Evolutionary conservation across 768 basidiomycete genomes (phyloP), one percentile per base, ranked within the genome.

Genomic region (Amanita exitialis): DNA sequence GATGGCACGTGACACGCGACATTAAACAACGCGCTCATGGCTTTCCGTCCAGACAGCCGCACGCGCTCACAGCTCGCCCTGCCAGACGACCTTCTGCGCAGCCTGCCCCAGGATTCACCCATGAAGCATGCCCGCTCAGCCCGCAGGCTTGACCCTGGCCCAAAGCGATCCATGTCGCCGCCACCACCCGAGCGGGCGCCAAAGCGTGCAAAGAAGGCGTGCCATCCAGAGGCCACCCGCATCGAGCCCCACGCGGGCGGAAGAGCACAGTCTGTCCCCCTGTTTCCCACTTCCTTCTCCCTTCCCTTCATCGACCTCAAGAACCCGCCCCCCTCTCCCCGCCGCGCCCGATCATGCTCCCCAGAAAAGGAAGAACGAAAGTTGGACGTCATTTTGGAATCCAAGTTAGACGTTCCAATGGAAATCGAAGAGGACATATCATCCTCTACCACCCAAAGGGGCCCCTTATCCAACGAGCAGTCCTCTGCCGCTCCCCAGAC

Each of bases 51-150:
- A 4, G 48, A 42, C 20, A 51, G 42, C 23, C 50, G 50, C 30
- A 80, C 77, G 15, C 71, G 79, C 58, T 82, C 79, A 42, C 78
- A 78, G 59, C 64, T 75, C 55, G 65, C 68, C 25, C 61, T 77
- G 23, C 66, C 75, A 23, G 71, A 79, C 61, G 61, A 66, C 20
- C 63, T 76, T n/a, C 63, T 79, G 20, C 21, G 44, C n/a, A 66
- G 64, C 37, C 59, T 78, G 43, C 64, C 76, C 27, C 68, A 70
- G 30, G 63, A 66, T 25, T 80, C 78, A 18, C 78, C 79, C 1
- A 66, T 80, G 65, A 80, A 80, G 60, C 66, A 69, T 58, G 78
- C 78, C 45, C 42, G 50, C 25, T 36, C 18, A 13, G 50, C 43
- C 3, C 50, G 13, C 25, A 51, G 28, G 42, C 16, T 23, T 13